Evolutionary conservation across 106 monocot species (phyloP).

Genomic region (Allium fistulosum): DNA sequence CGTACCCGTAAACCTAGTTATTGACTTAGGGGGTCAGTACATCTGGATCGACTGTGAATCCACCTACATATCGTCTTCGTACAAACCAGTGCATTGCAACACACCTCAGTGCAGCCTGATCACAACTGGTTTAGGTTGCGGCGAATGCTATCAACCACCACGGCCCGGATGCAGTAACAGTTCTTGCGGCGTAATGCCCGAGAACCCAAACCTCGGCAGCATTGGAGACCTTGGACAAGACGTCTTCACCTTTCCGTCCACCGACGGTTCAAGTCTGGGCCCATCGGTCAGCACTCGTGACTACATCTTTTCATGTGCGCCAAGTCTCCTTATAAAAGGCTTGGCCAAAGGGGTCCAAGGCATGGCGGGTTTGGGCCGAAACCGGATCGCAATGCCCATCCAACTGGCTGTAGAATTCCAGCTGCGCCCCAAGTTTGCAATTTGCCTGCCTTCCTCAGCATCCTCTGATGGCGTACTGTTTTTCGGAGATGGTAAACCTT

Average conservation of each 20-base stretch:
- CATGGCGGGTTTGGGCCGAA: conserved; percentile 2
- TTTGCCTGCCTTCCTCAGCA: conserved; percentile 29
- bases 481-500: conserved; percentile 52
- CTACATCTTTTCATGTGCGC: conserved; percentile 7
- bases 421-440: conserved; percentile 20
- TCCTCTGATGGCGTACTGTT: conserved; percentile 30
- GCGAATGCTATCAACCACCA: conserved; percentile 11
- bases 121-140: conserved; percentile 5
- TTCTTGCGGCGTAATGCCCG: conserved; percentile 3
- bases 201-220: background rate
- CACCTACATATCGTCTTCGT: conserved; percentile 33
- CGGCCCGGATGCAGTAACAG: conserved; percentile 39
- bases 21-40: conserved; percentile 40
- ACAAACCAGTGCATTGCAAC: conserved; percentile 23
- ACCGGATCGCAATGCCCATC: background rate
- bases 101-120: conserved; percentile 18
- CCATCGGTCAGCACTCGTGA: background rate
- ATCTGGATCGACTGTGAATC: conserved; percentile 43
- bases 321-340: background rate
- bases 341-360: background rate
- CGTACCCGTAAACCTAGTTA: conserved; percentile 19
- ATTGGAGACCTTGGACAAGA: background rate
- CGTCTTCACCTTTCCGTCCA: background rate
- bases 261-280: background rate
- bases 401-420: conserved; percentile 16